Evolutionary conservation across 805 yeast species (phyloP).

Genomic region (Danielia oregonensis): DNA sequence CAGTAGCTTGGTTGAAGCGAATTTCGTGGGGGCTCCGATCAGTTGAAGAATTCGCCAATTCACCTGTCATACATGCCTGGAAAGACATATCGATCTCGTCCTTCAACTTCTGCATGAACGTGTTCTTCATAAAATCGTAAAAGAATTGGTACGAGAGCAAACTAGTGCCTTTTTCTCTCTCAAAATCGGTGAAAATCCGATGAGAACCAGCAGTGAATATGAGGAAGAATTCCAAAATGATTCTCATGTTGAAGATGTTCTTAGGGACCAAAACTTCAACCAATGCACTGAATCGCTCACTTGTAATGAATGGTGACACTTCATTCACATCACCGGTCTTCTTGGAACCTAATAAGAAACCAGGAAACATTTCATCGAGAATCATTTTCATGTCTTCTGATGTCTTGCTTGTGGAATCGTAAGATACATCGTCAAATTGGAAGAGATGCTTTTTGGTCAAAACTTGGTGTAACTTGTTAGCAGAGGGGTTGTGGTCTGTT

Average conservation of each 20-base stretch:
- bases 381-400: constrained; percentile 30
- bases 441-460: constrained; percentile 24
- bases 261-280: constrained; percentile 67
- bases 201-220: constrained; percentile 61
- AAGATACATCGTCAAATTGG: constrained; percentile 30
- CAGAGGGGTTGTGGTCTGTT: constrained; percentile 4
- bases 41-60: background rate
- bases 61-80: constrained; percentile 29
- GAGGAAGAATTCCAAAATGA: constrained; percentile 69
- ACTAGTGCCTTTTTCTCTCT: constrained; percentile 6
- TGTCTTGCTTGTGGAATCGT: constrained; percentile 17
- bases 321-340: constrained; percentile 10
- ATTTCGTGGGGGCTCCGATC: constrained; percentile 4
- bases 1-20: constrained; percentile 9
- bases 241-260: constrained; percentile 74
- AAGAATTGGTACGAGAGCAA: constrained; percentile 44
- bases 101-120: constrained; percentile 63
- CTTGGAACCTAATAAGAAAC: constrained; percentile 37
- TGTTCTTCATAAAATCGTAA: constrained; percentile 56
- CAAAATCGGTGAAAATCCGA: constrained; percentile 20
- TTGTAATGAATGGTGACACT: constrained; percentile 50
- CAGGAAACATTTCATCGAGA: constrained; percentile 69
- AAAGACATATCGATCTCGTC: constrained; percentile 52
- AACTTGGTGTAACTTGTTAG: constrained; percentile 20
- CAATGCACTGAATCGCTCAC: constrained; percentile 50